A percentile compares a stretch with the other conserved stretches of the same genome.
Conservation (phyloP, 2,329 filamentous ascomycete species). For the Alternaria sp. region DNA sequence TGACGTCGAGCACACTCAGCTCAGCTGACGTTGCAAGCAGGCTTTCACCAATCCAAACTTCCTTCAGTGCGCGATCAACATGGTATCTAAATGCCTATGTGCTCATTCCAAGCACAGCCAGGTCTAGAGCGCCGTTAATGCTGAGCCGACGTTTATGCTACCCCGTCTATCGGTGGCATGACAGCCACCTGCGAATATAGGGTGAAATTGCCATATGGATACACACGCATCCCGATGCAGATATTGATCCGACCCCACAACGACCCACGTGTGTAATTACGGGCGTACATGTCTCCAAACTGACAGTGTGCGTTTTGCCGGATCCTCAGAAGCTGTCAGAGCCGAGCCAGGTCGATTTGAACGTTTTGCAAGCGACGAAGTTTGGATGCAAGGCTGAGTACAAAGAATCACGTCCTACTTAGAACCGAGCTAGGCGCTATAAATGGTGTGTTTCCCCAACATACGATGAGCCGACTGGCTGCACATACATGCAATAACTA, state of each 20-base stretch:
- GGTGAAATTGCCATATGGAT: neutral
- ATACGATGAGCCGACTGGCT: constrained; percentile 14
- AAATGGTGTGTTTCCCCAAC: constrained; percentile 1
- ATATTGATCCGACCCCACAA: constrained; percentile 17
- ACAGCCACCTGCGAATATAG: constrained; percentile 10
- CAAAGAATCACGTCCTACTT: constrained; percentile 2
- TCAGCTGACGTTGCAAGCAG: constrained; percentile 4
- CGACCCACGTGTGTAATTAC: constrained; percentile 11
- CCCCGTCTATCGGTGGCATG: neutral
- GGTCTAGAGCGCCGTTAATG: constrained; percentile 9
- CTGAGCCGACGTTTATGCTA: constrained; percentile 1
- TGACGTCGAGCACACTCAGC: constrained; percentile 2
- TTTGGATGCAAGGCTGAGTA: constrained; percentile 16
- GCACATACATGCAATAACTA: constrained; percentile 20
- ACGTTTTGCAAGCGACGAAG: constrained; percentile 11
- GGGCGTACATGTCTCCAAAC: constrained; percentile 11
- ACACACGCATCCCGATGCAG: constrained; percentile 3
- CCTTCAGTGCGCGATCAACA: neutral
- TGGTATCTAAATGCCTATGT: neutral
- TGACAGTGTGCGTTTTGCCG: constrained; percentile 8
- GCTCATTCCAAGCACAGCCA: constrained; percentile 9
- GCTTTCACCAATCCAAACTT: neutral
- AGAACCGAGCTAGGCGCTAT: constrained; percentile 14
- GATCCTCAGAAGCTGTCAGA: neutral
- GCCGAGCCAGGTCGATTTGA: constrained; percentile 5